These are phyloP conservation scores for Suillus plorans DNA, from an alignment of 768 basidiomycete genomes.

Conservation along the genomic window DNA sequence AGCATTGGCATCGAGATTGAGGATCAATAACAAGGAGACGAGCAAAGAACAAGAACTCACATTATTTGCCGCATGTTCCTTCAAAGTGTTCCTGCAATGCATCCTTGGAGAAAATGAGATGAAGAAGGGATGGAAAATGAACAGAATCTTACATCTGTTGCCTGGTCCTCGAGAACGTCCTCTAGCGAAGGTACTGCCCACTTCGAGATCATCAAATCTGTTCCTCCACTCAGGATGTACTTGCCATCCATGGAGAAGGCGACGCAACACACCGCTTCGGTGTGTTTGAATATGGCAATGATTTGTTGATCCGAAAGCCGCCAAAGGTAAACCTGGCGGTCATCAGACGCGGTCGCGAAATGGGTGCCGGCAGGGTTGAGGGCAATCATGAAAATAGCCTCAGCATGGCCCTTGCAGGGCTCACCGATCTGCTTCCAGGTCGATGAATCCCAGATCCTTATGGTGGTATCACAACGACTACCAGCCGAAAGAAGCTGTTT, in stretches of 20 bases:
- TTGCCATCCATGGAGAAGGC: not conserved
- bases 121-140: not conserved
- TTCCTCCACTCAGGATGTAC: not conserved
- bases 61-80: too few species aligned
- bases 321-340: not conserved
- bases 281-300: not conserved
- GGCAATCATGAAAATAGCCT: fast-evolving
- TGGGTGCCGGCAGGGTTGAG: not conserved
- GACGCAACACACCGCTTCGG: not conserved
- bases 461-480: not conserved
- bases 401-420: not conserved
- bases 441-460: not conserved
- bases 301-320: not conserved
- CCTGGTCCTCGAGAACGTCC: not conserved
- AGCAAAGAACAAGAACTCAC: too few species aligned
- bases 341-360: not conserved
- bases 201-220: not conserved
- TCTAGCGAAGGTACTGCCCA: not conserved
- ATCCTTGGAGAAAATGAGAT: not conserved
- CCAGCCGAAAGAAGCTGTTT: not conserved
- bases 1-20: too few species aligned
- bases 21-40: too few species aligned
- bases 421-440: not conserved
- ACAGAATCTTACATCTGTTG: not conserved
- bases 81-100: not conserved